These are phyloP conservation scores for Nicotiana obtusifolia DNA, from an alignment of 257 asterid genomes.

Conservation along the genomic window DNA sequence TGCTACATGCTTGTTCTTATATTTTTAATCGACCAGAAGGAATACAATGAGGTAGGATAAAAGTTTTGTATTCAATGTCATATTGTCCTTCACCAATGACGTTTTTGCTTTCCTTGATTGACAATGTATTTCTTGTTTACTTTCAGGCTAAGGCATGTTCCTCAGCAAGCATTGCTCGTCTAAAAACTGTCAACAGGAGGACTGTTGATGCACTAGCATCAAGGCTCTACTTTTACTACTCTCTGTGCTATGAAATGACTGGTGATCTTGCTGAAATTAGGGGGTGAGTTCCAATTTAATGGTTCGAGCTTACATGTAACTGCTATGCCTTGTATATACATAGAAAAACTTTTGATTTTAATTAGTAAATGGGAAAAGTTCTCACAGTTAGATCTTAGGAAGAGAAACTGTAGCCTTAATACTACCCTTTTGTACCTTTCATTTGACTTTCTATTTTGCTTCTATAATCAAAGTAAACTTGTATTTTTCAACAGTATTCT, in stretches of 20 bases:
- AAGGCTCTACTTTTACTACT: constrained; percentile 79
- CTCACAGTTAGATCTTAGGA: neutral
- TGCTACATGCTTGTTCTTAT: constrained; percentile 72
- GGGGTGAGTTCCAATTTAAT: constrained; percentile 42
- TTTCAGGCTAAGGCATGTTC: constrained; percentile 87
- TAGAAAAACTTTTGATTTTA: neutral
- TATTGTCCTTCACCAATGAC: neutral
- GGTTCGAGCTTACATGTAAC: neutral
- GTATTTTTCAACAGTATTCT: constrained; percentile 50
- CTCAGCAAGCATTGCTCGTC: constrained; percentile 75
- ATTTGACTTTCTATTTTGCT: constrained; percentile 8
- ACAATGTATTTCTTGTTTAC: constrained; percentile 10
- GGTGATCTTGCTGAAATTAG: constrained; percentile 88
- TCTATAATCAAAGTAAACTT: constrained; percentile 11
- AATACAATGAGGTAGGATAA: constrained; percentile 50
- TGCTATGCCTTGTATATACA: neutral
- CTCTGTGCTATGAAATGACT: constrained; percentile 78
- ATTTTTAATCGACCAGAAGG: constrained; percentile 71
- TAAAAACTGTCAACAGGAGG: constrained; percentile 68
- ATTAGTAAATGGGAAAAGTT: neutral
- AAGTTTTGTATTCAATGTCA: neutral
- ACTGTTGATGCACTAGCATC: constrained; percentile 83
- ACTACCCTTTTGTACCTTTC: neutral
- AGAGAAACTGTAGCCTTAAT: neutral
- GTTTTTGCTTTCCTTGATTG: neutral